Base-by-base conservation (phyloP, 345 rosid genomes). In the Aquilaria yunnanensis region DNA sequence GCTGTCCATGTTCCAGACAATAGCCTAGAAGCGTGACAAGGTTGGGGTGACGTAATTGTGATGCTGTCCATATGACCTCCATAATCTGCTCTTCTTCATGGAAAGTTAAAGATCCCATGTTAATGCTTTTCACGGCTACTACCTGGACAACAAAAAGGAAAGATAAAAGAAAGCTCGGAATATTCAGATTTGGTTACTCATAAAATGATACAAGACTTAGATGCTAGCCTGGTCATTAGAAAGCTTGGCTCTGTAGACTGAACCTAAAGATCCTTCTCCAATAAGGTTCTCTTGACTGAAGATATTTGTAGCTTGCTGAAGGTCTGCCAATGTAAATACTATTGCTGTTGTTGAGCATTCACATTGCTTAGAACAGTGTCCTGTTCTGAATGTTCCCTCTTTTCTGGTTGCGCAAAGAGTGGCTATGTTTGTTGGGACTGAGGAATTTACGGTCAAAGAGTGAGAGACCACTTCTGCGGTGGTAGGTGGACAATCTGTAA, bases 221-320 rank as follows among this genome's bases (percentile, higher is more conserved):
- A 57, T 13, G 34, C 29, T 64, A 83, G 90, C 98, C 66, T 81
- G 84, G 68, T 92, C 92, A 70, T 85, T 83, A 3, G 85, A 80
- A 57, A 90, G 80, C 69, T 81, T 76, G 14, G 95, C 96, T 83
- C 69, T 88, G 85, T 90, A 88, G 61, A 88, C 87, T 72, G 94
- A 77, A 68, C 97, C 97, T 59, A 93, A 87, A 63, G 97, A 88
- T 69, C 96, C 97, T 63, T 81, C 80, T 63, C 89, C 90, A 43
- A 90, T 80, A 59, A 88, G 76, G 61, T 90, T 88, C 66, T 82
- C 83, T 76, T 83, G 81, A 65, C 86, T 80, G 75, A 93, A 93
- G 79, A 57, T 73, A 67, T 83, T 82, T 31, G 97, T 90, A 54
- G 92, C 95, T 57, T 64, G 74, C 67, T 85, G 94, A 69, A 93